A percentile compares a stretch with the other conserved stretches of the same genome.
phyloP scores from a whole-genome alignment of 176 grass and related monocot genomes.

The Luzula sylvatica region DNA sequence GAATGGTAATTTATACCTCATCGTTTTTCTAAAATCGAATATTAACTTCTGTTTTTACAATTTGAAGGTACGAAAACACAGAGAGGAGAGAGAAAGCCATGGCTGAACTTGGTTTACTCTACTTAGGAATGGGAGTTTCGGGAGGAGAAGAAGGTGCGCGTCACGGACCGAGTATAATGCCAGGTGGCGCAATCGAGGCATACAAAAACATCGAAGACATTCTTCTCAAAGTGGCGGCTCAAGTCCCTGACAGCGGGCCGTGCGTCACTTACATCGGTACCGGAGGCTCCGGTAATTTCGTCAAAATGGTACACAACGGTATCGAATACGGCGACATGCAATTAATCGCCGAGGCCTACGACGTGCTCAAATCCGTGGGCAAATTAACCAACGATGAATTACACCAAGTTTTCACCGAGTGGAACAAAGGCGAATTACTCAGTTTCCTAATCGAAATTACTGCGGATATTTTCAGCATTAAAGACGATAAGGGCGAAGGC shows the following conservation, averaged over 20 bases:
- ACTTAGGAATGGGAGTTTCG: conserved; percentile 71
- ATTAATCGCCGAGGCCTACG: conserved; percentile 66
- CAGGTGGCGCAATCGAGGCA: conserved; percentile 52
- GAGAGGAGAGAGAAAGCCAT: conserved; percentile 80
- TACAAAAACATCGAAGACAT: conserved; percentile 84
- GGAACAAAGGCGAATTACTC: conserved; percentile 84
- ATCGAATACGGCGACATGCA: conserved; percentile 87
- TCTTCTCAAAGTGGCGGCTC: conserved; percentile 68
- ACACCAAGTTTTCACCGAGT: conserved; percentile 66
- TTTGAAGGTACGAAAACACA: conserved; percentile 49
- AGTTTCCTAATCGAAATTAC: conserved; percentile 85
- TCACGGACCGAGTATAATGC: conserved; percentile 64
- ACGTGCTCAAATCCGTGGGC: conserved; percentile 61
- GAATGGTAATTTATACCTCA: conserved; percentile 40
- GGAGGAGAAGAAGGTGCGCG: conserved; percentile 82
- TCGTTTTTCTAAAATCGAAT: neutral
- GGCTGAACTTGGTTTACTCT: conserved; percentile 60
- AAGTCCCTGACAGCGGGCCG: conserved; percentile 46
- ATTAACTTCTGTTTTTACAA: conserved; percentile 6
- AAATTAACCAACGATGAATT: conserved; percentile 69
- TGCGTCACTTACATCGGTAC: conserved; percentile 74
- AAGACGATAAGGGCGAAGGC: conserved; percentile 60
- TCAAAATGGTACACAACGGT: conserved; percentile 87
- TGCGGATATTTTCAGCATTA: conserved; percentile 64
- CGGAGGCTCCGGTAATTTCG: conserved; percentile 65